Conservation (phyloP, 208 protist genomes). For the Tritrichomonas foetus region DNA sequence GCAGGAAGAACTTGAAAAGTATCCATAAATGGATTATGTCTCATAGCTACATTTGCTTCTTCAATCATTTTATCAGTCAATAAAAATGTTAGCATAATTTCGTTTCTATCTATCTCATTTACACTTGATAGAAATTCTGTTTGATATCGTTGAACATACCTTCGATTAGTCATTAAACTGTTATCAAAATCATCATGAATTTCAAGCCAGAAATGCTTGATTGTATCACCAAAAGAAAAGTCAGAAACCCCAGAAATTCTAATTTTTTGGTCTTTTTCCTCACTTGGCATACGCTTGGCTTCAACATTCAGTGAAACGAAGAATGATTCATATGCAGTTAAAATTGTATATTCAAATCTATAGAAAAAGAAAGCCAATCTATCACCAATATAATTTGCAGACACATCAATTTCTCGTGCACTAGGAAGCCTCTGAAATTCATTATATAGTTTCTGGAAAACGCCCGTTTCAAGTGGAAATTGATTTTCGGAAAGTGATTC, state of each 20-base stretch:
- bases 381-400: neutral
- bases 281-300: no score
- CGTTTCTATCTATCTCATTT: neutral
- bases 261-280: neutral
- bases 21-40: neutral
- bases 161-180: neutral
- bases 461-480: neutral
- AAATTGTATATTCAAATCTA: neutral
- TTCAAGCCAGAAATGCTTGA: neutral
- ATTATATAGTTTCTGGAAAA: neutral
- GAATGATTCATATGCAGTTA: neutral
- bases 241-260: no score
- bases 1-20: neutral
- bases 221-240: neutral
- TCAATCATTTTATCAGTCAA: neutral
- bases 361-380: neutral
- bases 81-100: neutral
- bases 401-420: neutral
- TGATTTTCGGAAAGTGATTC: neutral
- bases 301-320: neutral
- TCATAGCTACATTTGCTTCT: neutral
- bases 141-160: neutral
- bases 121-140: neutral
- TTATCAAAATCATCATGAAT: neutral
- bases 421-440: neutral